phyloP scores from a whole-genome alignment of 148 eudicot genomes.

The Rhododendron griersonianum region DNA sequence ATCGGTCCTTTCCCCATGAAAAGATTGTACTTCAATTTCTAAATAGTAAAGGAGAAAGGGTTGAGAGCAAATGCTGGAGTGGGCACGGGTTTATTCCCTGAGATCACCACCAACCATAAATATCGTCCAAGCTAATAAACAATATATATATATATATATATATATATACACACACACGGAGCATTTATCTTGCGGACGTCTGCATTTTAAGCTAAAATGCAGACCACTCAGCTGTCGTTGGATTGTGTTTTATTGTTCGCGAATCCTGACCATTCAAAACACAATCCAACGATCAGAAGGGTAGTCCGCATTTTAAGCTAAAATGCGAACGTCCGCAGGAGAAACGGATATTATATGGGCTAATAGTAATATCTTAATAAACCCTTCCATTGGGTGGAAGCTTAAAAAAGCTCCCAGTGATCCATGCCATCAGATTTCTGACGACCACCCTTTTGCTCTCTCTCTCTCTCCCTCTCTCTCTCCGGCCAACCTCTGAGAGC shows the following conservation, averaged over 20 bases:
- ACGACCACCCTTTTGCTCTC: conserved; percentile 8
- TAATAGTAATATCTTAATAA: background rate
- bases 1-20: background rate
- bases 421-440: conserved; percentile 25
- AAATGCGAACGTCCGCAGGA: too few relatives aligned
- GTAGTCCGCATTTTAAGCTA: too few relatives aligned
- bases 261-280: too few relatives aligned
- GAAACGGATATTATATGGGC: too few relatives aligned
- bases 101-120: background rate
- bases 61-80: background rate
- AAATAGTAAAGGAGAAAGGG: background rate
- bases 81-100: background rate
- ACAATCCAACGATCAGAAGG: too few relatives aligned
- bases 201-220: too few relatives aligned
- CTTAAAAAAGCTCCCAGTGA: conserved; percentile 38
- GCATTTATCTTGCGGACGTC: too few relatives aligned
- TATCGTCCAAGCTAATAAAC: background rate
- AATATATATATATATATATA: too few relatives aligned
- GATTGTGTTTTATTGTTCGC: too few relatives aligned
- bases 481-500: background rate
- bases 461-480: conserved; percentile 9
- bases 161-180: too few relatives aligned
- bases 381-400: conserved; percentile 18
- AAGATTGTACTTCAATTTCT: background rate
- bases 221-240: too few relatives aligned